A percentile compares a stretch with the other conserved stretches of the same genome.
phyloP scores from a whole-genome alignment of 202 grass and related monocot species.

The Zoysia matrella region DNA sequence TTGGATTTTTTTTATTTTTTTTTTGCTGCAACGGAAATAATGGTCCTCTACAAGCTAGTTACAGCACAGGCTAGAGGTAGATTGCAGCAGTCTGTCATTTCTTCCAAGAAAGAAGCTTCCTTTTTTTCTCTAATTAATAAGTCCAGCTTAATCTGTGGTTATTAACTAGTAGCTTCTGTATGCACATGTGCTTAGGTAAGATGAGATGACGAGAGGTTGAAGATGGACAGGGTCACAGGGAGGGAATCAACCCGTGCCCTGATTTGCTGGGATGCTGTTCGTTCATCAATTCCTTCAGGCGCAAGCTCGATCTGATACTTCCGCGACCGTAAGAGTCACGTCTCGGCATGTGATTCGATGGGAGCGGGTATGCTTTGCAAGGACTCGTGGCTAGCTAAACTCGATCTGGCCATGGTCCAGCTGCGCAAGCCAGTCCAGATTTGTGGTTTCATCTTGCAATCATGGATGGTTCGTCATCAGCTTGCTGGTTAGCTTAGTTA shows the following conservation, averaged over 20 bases:
- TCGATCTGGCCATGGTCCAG: conserved; percentile 46
- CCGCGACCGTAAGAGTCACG: conserved; percentile 47
- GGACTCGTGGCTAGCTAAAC: conserved; percentile 32
- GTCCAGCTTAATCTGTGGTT: conserved; percentile 29
- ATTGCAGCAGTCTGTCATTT: conserved; percentile 37
- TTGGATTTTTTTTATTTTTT: conserved; percentile 33
- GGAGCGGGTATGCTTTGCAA: neutral
- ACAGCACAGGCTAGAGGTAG: conserved; percentile 41
- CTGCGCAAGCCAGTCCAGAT: conserved; percentile 29
- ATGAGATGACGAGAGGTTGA: neutral
- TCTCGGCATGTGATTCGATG: conserved; percentile 47
- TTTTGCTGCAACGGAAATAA: conserved; percentile 46
- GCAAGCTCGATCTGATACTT: conserved; percentile 53
- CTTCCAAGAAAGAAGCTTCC: conserved; percentile 57
- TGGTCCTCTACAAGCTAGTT: conserved; percentile 32
- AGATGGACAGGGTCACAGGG: neutral
- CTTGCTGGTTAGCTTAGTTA: conserved; percentile 36
- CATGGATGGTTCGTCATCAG: conserved; percentile 36
- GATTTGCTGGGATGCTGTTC: conserved; percentile 45
- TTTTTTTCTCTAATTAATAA: conserved; percentile 29
- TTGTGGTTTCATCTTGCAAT: conserved; percentile 45
- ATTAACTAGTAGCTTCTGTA: neutral
- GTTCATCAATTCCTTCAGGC: conserved; percentile 47
- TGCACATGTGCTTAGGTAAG: neutral
- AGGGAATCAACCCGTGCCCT: conserved; percentile 38